These are phyloP conservation scores for Tolypocladium ovalisporum DNA, from an alignment of 2,329 filamentous ascomycete genomes.

Conservation along the genomic window DNA sequence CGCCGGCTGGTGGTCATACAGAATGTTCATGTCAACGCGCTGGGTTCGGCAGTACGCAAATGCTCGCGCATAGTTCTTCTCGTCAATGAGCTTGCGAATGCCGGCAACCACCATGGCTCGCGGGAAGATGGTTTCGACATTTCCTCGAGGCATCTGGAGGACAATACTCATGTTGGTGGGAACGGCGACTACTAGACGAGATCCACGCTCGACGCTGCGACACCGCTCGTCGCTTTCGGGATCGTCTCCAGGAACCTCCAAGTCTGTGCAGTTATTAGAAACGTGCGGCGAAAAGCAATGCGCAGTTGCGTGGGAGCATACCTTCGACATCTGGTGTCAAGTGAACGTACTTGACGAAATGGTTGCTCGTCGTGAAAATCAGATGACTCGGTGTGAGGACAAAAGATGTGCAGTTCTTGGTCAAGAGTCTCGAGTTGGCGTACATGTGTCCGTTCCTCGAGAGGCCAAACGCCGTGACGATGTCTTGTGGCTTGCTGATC, in stretches of 20 bases:
- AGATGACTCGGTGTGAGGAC: constrained; percentile 70
- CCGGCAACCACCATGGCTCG: constrained; percentile 86
- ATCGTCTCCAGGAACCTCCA: constrained; percentile 77
- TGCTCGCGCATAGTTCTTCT: constrained; percentile 70
- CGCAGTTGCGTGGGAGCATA: constrained; percentile 22
- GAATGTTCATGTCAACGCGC: constrained; percentile 93
- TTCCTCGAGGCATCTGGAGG: constrained; percentile 91
- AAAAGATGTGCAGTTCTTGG: constrained; percentile 89
- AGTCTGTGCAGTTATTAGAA: constrained; percentile 38
- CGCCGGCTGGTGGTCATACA: constrained; percentile 83
- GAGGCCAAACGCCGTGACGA: constrained; percentile 47
- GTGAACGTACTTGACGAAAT: constrained; percentile 91
- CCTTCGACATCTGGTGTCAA: constrained; percentile 51
- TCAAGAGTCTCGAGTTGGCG: constrained; percentile 61
- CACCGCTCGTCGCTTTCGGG: constrained; percentile 89
- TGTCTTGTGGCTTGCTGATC: constrained; percentile 29
- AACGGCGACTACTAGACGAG: constrained; percentile 76
- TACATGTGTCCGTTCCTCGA: constrained; percentile 69
- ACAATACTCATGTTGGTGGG: constrained; percentile 78
- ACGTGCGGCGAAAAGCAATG: not conserved
- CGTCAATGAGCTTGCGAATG: constrained; percentile 70
- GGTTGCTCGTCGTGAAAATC: constrained; percentile 84
- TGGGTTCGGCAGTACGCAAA: constrained; percentile 86
- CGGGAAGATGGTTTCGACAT: constrained; percentile 89
- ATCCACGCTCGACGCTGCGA: constrained; percentile 82